A percentile compares a stretch with the other conserved stretches of the same genome.
phyloP scores from a whole-genome alignment of 2,329 filamentous ascomycete genomes.

The Zasmidium citrigriseum region DNA sequence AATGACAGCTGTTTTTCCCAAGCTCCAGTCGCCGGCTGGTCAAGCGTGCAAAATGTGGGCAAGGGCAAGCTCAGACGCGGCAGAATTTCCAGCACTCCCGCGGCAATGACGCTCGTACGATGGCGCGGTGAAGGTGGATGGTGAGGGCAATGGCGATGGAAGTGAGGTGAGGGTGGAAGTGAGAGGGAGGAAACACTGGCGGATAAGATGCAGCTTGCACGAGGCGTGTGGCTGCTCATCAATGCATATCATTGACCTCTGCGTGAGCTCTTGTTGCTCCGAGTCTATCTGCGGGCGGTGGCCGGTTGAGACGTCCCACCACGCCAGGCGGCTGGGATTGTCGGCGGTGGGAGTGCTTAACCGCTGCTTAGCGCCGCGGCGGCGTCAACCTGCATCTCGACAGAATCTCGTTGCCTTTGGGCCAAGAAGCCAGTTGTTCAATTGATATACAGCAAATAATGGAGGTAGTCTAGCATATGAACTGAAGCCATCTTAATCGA shows the following conservation, averaged over 20 bases:
- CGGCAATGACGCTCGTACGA: background rate
- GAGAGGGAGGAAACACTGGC: background rate
- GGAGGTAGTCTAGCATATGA: too few relatives aligned
- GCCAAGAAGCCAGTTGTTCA: too few relatives aligned
- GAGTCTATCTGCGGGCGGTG: background rate
- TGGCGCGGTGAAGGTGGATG: background rate
- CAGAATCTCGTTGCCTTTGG: background rate
- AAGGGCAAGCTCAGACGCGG: background rate
- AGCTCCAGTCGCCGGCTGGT: conserved; percentile 3
- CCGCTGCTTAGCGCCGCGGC: background rate
- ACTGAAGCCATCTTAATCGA: too few relatives aligned
- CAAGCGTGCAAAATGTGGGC: background rate
- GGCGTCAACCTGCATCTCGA: conserved; percentile 3
- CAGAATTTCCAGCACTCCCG: conserved; percentile 1
- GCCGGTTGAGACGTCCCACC: conserved; percentile 6
- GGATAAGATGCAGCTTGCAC: background rate
- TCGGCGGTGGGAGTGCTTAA: background rate
- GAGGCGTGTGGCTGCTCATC: too few relatives aligned
- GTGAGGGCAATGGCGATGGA: background rate
- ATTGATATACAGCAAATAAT: too few relatives aligned
- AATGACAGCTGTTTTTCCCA: conserved; percentile 12
- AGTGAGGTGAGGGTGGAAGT: background rate
- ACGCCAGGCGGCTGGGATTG: too few relatives aligned
- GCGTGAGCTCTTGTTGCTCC: background rate
- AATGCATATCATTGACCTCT: background rate